Base-by-base conservation (phyloP, 2,329 filamentous ascomycete species). In the Chaetomium strumarium region DNA sequence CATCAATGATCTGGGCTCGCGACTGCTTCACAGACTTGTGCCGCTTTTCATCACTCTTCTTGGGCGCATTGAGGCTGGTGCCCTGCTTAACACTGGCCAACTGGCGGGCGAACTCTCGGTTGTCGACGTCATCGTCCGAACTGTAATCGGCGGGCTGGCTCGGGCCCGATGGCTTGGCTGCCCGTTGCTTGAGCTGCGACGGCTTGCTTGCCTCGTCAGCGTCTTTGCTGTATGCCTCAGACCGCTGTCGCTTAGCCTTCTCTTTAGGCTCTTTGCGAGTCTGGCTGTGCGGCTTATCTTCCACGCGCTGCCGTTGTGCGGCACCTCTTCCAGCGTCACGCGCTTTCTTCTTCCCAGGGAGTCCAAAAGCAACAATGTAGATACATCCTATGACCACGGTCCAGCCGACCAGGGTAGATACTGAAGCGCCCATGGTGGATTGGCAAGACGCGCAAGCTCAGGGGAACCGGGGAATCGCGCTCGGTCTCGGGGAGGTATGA, bases 41-140 rank as follows among this genome's bases (percentile, higher is more conserved):
- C 55, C 81, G 78, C 69, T 84, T 85, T 70, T 84, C 84, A 13
- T 77, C 74, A 53, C 75, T 70, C 59, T 77, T 66, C 66, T 78
- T 76, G 62, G 70, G 44, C n/a, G 55, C 68, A 55, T 69, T 73
- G 61, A 81, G 78, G 63, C 80, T 80, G 57, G 79, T 80, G 53
- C 88, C 88, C 59, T 86, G 76, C 72, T 89, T 86, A 46, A 85
- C 78, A 62, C 79, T 85, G 52, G 81, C 74, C 60, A 93, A 76
- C 66, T 88, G 85, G 63, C 80, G 80, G 31, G 89, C 89, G 67
- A 93, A 92, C 60, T 90, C 86, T 62, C 79, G 80, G 66, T 86
- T 86, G 64, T 85, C 83, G 51, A 83, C 75, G 41, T 79, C 79
- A 54, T 85, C 82, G 53, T 85, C 77, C 7, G 72, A 69, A 53